Evolutionary conservation across 306 rosid genomes (phyloP).

Genomic region (Dalbergia cochinchinensis): DNA sequence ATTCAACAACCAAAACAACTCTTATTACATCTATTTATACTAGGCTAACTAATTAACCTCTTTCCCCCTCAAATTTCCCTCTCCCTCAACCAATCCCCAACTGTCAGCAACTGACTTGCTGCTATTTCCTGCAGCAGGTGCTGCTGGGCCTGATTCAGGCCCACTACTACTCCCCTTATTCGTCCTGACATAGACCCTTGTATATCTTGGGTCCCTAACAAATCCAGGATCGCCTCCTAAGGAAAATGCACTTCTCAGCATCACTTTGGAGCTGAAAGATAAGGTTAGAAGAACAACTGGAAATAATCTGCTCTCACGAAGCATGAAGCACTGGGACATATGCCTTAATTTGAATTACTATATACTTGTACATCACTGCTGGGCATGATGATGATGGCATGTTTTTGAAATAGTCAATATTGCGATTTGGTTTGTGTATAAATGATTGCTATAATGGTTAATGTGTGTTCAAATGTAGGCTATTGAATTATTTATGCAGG

Average conservation of each 20-base stretch:
- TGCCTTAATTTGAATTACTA: slow-evolving; percentile 17
- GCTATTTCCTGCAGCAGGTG: no score
- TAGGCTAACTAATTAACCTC: no score
- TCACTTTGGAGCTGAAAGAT: slow-evolving; percentile 19
- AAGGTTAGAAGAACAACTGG: slow-evolving; percentile 31
- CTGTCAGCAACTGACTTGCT: no score
- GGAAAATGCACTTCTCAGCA: slow-evolving; percentile 8
- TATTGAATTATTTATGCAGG: slow-evolving; percentile 20
- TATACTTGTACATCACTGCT: slow-evolving; percentile 8
- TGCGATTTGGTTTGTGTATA: background rate
- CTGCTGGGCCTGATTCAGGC: no score
- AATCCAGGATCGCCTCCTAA: background rate
- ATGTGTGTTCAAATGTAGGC: background rate
- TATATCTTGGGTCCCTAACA: no score
- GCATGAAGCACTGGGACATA: background rate
- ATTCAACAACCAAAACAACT: no score
- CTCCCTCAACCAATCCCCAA: no score
- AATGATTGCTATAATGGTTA: background rate
- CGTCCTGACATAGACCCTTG: no score
- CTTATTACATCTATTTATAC: no score
- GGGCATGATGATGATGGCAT: slow-evolving; percentile 7
- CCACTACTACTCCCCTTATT: no score
- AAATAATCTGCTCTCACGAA: slow-evolving; percentile 15
- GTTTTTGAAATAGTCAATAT: background rate
- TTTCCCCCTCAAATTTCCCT: no score